These are phyloP conservation scores for Cymbopogon citratus DNA, from an alignment of 176 grass and related monocot species.

Conservation along the genomic window DNA sequence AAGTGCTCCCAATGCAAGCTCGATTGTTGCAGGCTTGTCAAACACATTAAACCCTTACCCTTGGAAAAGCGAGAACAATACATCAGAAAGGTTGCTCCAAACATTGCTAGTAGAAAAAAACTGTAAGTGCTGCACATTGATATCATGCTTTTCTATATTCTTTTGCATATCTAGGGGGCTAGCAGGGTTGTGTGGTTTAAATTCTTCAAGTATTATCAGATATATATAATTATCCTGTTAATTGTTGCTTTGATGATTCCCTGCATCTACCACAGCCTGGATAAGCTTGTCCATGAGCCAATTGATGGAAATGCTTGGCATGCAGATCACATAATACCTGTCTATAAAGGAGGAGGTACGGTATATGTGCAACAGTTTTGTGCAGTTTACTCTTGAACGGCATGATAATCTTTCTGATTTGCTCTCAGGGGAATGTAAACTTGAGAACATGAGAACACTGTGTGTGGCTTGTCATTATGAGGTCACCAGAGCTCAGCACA, in stretches of 20 bases:
- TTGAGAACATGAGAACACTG: constrained; percentile 98
- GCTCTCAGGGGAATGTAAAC: constrained; percentile 67
- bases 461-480: constrained; percentile 84
- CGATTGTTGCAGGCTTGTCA: constrained; percentile 75
- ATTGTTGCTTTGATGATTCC: constrained; percentile 26
- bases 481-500: constrained; percentile 53
- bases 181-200: background rate
- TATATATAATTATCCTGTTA: constrained; percentile 10
- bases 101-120: constrained; percentile 71
- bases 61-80: constrained; percentile 49
- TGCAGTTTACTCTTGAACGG: background rate
- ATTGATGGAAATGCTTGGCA: constrained; percentile 84
- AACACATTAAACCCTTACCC: constrained; percentile 62
- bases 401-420: constrained; percentile 35
- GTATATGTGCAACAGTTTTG: constrained; percentile 9
- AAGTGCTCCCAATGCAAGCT: constrained; percentile 76
- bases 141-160: constrained; percentile 20
- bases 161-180: background rate
- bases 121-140: constrained; percentile 47
- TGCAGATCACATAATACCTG: constrained; percentile 83
- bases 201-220: background rate
- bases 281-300: constrained; percentile 71
- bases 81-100: constrained; percentile 75
- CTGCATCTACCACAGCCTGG: constrained; percentile 37
- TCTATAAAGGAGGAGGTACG: constrained; percentile 91